Conservation (phyloP, 2,329 filamentous ascomycete genomes). For the Dactylellina parvicollis region DNA sequence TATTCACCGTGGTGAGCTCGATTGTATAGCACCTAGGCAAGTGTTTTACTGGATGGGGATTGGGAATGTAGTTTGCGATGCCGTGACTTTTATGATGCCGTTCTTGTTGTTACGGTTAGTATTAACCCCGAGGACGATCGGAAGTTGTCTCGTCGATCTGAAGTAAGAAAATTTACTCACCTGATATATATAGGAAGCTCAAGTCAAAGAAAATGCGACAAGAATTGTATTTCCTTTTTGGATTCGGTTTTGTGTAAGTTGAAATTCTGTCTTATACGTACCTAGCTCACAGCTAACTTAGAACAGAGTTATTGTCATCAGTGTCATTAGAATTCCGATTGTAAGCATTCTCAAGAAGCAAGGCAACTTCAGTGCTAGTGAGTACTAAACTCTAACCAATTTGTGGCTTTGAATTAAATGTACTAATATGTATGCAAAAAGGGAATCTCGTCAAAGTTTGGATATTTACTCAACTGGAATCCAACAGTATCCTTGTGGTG, state of each 20-base stretch:
- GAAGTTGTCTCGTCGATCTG: too few relatives aligned
- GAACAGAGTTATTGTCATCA: conserved; percentile 25
- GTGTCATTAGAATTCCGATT: conserved; percentile 26
- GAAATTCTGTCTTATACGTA: neutral
- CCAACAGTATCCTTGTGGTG: conserved; percentile 31
- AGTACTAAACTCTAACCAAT: neutral
- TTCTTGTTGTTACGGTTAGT: conserved; percentile 25
- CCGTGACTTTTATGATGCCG: conserved; percentile 36
- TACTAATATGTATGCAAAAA: neutral
- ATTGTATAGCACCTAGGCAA: conserved; percentile 29
- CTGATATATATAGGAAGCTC: conserved; percentile 7
- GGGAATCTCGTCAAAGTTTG: conserved; percentile 33
- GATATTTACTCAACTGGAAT: conserved; percentile 38
- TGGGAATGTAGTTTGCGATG: conserved; percentile 33
- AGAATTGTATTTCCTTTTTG: conserved; percentile 30
- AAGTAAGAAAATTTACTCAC: too few relatives aligned
- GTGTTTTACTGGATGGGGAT: conserved; percentile 42
- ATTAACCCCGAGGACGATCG: too few relatives aligned
- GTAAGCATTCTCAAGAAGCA: conserved; percentile 24
- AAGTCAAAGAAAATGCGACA: conserved; percentile 39
- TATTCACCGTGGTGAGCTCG: conserved; percentile 20
- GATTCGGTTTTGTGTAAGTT: conserved; percentile 28
- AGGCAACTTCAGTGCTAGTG: conserved; percentile 32
- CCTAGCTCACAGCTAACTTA: neutral
- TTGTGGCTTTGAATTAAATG: neutral